phyloP scores from a whole-genome alignment of 176 grass and related monocot genomes.

The Stipa capillata region DNA sequence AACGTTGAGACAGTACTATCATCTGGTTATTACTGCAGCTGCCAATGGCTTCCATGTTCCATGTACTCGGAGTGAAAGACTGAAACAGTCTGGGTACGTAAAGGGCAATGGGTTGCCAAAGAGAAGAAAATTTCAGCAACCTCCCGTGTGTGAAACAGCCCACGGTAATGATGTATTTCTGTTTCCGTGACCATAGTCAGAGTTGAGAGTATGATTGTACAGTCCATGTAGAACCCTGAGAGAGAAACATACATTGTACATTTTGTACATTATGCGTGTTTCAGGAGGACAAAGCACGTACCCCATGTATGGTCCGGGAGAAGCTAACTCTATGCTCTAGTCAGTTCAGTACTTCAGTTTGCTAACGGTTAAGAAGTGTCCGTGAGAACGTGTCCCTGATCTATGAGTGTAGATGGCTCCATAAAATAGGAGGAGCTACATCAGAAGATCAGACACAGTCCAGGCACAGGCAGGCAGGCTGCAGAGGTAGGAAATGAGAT shows the following conservation, averaged over 20 bases:
- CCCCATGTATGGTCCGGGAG: background rate
- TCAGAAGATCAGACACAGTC: background rate
- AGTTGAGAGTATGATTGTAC: background rate
- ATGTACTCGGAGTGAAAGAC: background rate
- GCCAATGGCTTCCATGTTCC: background rate
- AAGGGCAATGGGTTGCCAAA: background rate
- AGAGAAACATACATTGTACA: background rate
- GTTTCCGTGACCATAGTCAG: background rate
- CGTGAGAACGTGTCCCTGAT: background rate
- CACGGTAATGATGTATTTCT: background rate
- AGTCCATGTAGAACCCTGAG: background rate
- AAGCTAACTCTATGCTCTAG: background rate
- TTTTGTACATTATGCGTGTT: background rate
- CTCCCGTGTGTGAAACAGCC: background rate
- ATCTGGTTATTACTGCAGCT: background rate
- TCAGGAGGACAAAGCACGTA: background rate
- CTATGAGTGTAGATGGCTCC: background rate
- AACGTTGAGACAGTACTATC: background rate
- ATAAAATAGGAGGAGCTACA: background rate
- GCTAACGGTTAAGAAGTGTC: background rate
- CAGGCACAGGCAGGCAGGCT: background rate
- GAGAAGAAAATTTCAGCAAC: background rate
- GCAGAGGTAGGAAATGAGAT: background rate
- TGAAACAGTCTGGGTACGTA: too few relatives aligned
- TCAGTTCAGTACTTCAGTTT: slow-evolving; percentile 9